phyloP scores from a whole-genome alignment of 2,329 filamentous ascomycete species.

The Paramyrothecium sp. region DNA sequence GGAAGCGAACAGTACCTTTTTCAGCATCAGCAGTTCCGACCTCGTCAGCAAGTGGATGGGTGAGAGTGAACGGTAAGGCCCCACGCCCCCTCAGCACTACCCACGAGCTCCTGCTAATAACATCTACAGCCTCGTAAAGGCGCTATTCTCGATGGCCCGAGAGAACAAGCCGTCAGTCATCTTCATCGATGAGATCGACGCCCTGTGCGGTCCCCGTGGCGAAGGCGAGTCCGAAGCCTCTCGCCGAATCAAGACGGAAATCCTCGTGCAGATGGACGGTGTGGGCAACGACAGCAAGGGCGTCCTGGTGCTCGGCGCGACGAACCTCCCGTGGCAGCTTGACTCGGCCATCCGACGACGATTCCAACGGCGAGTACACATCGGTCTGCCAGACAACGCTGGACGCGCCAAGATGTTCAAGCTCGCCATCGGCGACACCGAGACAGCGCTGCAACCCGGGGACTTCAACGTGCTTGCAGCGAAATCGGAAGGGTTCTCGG shows the following conservation, averaged over 20 bases:
- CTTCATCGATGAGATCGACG: constrained; percentile 98
- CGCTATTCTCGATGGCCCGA: constrained; percentile 95
- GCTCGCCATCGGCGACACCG: constrained; percentile 88
- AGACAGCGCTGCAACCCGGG: constrained; percentile 73
- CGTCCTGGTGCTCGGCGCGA: constrained; percentile 91
- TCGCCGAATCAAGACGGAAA: constrained; percentile 95
- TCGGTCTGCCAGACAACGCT: constrained; percentile 82
- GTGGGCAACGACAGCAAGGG: constrained; percentile 94
- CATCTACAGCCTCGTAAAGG: constrained; percentile 76
- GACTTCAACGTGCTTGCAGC: constrained; percentile 81
- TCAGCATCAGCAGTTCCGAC: constrained; percentile 96
- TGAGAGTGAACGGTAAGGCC: constrained; percentile 83
- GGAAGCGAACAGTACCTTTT: constrained; percentile 98
- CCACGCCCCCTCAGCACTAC: too few relatives aligned
- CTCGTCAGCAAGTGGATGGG: constrained; percentile 99
- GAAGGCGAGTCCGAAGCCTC: constrained; percentile 98
- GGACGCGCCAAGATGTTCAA: constrained; percentile 95
- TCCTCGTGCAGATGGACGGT: constrained; percentile 98
- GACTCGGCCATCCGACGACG: constrained; percentile 93
- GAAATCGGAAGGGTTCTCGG: constrained; percentile 90
- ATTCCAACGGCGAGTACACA: constrained; percentile 95
- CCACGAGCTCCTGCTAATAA: too few relatives aligned
- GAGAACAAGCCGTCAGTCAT: constrained; percentile 98
- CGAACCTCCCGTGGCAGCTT: constrained; percentile 98
- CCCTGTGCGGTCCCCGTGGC: constrained; percentile 84